Base-by-base conservation (phyloP, 2,329 filamentous ascomycete genomes). In the Exophiala phaeomuriformis region DNA sequence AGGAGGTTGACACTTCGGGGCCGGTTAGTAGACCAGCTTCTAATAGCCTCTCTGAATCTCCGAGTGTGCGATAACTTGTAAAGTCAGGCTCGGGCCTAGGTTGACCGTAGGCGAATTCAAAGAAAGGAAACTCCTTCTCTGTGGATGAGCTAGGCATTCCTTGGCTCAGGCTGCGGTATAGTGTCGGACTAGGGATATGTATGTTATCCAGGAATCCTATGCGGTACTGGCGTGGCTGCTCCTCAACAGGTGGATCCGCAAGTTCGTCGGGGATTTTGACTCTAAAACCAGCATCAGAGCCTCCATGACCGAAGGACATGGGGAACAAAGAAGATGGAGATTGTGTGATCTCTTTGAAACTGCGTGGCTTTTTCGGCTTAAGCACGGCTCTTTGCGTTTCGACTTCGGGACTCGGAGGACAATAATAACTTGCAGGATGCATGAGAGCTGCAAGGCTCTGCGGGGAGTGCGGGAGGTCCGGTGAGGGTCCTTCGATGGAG, bases 121-220 rank as follows among this genome's bases (percentile, higher is more conserved):
- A 55, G 35, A 8, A 35, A 3, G 53, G 44, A 19, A 42, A 9
- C 1, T 50, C 53, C 2, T n/a, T 27, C 19, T 42, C 35, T 30
- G 19, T 30, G 8, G 44, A 47, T 7, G 47, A 32, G 10, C 29
- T 29, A 29, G 39, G 9, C 4, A 12, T 43, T 19, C 36, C 37
- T 27, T 35, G 9, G 3, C 44, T 53, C 36, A 29, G n/a, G 32
- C 37, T 31, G 36, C 59, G 58, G 44, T 61, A 61, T 4, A 62
- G 52, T 2, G 59, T 36, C 8, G 60, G 60, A 48, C 58, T 62
- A 32, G 60, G 60, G 32, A 62, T 58, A 3, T 47, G 27, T 32
- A 55, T 35, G 42, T 39, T 37, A 41, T 51, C 35, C 6, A 55
- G 30, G 40, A 44, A 52, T 28, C 47, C 41, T 30, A 43, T 33